These are phyloP conservation scores for Miscanthus lutarioriparius DNA, from an alignment of 176 grass and related monocot species.

Conservation along the genomic window DNA sequence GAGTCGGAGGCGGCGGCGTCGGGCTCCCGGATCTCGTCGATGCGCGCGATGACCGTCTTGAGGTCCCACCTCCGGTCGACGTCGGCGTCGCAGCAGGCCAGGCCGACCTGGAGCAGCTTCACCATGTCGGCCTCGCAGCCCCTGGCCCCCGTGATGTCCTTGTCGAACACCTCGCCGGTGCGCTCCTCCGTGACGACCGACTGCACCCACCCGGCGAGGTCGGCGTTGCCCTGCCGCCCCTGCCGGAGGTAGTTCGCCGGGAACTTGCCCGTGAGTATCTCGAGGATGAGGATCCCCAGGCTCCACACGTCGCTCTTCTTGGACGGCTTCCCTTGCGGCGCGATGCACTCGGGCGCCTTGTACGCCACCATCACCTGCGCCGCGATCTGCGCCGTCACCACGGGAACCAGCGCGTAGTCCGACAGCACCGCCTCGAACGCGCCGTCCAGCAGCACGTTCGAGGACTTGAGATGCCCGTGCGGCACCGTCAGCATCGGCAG, in stretches of 20 bases:
- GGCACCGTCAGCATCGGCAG: conserved; percentile 87
- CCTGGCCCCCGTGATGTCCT: conserved; percentile 17
- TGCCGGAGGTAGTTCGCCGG: conserved; percentile 45
- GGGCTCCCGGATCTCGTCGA: conserved; percentile 62
- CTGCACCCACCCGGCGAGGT: conserved; percentile 59
- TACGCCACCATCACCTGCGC: conserved; percentile 77
- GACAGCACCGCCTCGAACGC: conserved; percentile 58
- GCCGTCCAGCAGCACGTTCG: conserved; percentile 74
- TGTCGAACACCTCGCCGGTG: conserved; percentile 65
- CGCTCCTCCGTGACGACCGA: conserved; percentile 56
- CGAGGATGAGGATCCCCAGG: conserved; percentile 73
- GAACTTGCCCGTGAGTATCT: conserved; percentile 74
- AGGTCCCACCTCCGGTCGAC: conserved; percentile 72
- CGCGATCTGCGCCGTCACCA: conserved; percentile 60
- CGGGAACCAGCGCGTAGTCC: conserved; percentile 79
- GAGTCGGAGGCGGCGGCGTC: not conserved
- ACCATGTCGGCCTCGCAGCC: conserved; percentile 46
- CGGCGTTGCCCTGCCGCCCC: conserved; percentile 45
- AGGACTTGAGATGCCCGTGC: conserved; percentile 91
- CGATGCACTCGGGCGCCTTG: conserved; percentile 66
- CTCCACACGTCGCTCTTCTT: conserved; percentile 98
- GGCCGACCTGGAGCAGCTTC: conserved; percentile 58
- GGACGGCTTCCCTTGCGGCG: conserved; percentile 50
- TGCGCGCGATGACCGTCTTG: conserved; percentile 57
- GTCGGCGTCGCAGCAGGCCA: conserved; percentile 70